phyloP scores from a whole-genome alignment of 2,329 filamentous ascomycete genomes.

The Xylaria polymorpha region DNA sequence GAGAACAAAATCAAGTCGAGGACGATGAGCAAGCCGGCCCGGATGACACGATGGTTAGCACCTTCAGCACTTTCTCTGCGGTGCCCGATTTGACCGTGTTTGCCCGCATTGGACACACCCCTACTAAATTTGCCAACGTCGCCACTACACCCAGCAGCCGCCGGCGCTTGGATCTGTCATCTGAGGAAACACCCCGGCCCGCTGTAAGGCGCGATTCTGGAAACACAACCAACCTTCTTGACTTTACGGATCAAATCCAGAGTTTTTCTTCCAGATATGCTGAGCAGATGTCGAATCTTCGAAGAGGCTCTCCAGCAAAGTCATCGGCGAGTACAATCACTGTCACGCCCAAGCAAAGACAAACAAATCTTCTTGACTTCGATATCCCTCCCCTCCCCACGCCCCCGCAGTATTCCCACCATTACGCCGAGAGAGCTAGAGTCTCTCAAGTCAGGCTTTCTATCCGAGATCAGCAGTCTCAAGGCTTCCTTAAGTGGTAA shows the following conservation, averaged over 20 bases:
- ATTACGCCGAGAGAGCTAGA: slow-evolving; percentile 94
- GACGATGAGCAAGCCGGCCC: slow-evolving; percentile 60
- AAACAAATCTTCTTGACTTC: slow-evolving; percentile 83
- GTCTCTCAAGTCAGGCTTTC: slow-evolving; percentile 87
- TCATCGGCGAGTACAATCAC: slow-evolving; percentile 45
- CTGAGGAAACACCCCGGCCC: slow-evolving; percentile 53
- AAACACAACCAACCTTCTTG: slow-evolving; percentile 82
- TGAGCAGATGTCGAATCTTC: slow-evolving; percentile 56
- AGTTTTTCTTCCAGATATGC: slow-evolving; percentile 45
- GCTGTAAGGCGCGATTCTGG: slow-evolving; percentile 56
- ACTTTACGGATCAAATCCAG: slow-evolving; percentile 82
- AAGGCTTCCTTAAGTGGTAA: slow-evolving; percentile 92
- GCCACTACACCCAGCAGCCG: slow-evolving; percentile 55
- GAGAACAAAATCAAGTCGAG: slow-evolving; percentile 40
- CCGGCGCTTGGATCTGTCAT: slow-evolving; percentile 51
- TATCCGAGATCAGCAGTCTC: slow-evolving; percentile 94
- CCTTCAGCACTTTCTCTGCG: slow-evolving; percentile 89
- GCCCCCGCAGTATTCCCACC: slow-evolving; percentile 88
- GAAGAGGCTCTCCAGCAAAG: slow-evolving; percentile 59
- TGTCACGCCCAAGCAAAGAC: slow-evolving; percentile 63
- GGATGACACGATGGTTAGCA: slow-evolving; percentile 81
- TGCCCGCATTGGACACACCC: slow-evolving; percentile 76
- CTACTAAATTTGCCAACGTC: slow-evolving; percentile 62
- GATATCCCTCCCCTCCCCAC: slow-evolving; percentile 95
- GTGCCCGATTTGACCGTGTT: slow-evolving; percentile 89